phyloP scores from a whole-genome alignment of 306 rosid species.

The Vigna nakashimae region DNA sequence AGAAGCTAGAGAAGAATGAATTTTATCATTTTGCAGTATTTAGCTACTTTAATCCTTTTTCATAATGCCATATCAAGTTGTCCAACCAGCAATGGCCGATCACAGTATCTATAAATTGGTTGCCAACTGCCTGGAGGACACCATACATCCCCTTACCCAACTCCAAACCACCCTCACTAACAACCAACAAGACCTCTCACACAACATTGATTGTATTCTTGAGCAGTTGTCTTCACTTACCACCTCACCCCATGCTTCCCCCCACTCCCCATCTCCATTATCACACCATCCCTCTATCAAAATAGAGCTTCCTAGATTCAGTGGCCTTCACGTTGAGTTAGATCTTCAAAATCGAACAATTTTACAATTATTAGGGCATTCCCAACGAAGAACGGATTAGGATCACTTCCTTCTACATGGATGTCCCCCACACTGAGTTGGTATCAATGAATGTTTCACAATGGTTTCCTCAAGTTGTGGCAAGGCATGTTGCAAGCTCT shows the following conservation, averaged over 20 bases:
- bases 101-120: not conserved
- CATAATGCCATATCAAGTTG: not conserved
- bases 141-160: not conserved
- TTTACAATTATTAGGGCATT: too few species aligned
- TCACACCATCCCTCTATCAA: not conserved
- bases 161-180: not conserved
- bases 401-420: too few species aligned
- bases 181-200: too few species aligned
- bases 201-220: too few species aligned
- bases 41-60: not conserved
- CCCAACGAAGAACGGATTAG: too few species aligned
- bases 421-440: not conserved
- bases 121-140: too few species aligned
- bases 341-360: not conserved
- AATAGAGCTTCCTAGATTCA: not conserved
- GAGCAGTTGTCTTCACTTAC: too few species aligned
- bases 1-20: not conserved
- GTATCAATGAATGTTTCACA: not conserved
- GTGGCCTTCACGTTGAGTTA: not conserved
- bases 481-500: not conserved
- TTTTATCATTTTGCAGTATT: too few species aligned
- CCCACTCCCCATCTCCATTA: not conserved
- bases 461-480: not conserved
- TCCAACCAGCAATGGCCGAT: not conserved
- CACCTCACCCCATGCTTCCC: too few species aligned